Evolutionary conservation across 169 alveolate genomes (phyloP).

Genomic region (Cystoisospora suis): DNA sequence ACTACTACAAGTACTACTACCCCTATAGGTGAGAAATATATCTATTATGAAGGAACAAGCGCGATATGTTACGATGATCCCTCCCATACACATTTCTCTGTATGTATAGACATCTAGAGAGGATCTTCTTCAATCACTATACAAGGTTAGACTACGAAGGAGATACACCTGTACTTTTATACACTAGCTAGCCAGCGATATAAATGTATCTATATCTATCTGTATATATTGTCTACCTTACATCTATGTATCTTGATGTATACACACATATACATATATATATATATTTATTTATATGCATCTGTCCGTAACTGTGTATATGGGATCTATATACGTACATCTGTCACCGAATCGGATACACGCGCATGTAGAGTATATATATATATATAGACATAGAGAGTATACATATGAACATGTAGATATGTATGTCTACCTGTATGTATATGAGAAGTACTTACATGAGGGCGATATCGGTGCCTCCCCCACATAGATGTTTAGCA

Average conservation of each 20-base stretch:
- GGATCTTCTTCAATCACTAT: not conserved
- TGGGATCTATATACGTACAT: not conserved
- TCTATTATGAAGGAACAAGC: too few species aligned
- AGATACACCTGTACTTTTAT: not conserved
- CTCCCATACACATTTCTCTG: not conserved
- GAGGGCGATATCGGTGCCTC: slow-evolving; percentile 62
- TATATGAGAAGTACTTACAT: slow-evolving; percentile 16
- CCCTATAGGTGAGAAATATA: too few species aligned
- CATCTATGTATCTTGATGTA: not conserved
- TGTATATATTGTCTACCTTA: not conserved
- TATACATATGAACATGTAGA: not conserved
- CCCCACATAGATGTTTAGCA: slow-evolving; percentile 64
- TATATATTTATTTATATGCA: not conserved
- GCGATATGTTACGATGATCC: too few species aligned
- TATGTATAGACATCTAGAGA: too few species aligned
- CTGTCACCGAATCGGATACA: not conserved
- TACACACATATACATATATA: not conserved
- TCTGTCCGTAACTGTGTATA: not conserved
- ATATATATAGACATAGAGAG: not conserved
- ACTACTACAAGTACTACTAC: too few species aligned
- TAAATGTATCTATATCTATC: not conserved
- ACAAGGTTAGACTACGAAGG: not conserved
- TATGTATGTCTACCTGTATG: not conserved
- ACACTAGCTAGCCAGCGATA: not conserved
- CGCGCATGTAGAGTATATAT: not conserved